These are phyloP conservation scores for Debaryomyces tyrocola DNA, from an alignment of 805 yeast genomes.

Conservation along the genomic window DNA sequence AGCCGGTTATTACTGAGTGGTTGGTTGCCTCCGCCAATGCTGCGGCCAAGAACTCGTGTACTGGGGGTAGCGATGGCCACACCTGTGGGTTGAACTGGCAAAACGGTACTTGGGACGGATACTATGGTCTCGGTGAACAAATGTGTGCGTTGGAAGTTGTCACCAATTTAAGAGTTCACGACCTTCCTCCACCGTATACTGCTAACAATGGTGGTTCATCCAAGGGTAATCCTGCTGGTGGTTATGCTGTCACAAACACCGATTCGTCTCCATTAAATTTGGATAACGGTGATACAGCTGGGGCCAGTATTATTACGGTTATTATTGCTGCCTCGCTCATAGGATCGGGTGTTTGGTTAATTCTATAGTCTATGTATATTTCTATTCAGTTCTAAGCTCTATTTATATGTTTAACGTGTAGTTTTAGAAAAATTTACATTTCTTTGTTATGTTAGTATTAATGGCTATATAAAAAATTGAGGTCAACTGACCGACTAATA, in stretches of 20 bases:
- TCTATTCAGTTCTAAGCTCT: neutral
- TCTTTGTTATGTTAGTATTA: too few relatives aligned
- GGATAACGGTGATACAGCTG: constrained; percentile 66
- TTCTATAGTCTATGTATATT: constrained; percentile 20
- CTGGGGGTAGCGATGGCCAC: constrained; percentile 72
- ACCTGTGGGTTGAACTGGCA: constrained; percentile 79
- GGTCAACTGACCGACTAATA: neutral
- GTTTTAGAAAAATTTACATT: neutral
- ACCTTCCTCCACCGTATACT: constrained; percentile 61
- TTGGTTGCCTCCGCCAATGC: constrained; percentile 47
- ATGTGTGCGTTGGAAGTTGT: constrained; percentile 70
- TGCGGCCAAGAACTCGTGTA: constrained; percentile 63
- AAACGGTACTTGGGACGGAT: constrained; percentile 53
- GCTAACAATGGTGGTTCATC: constrained; percentile 69
- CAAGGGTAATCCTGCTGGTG: constrained; percentile 66
- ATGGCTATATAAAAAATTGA: neutral
- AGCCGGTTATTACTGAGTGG: constrained; percentile 44
- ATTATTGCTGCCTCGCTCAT: constrained; percentile 49
- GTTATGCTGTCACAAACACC: constrained; percentile 44
- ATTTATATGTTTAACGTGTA: neutral
- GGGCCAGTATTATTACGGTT: constrained; percentile 88
- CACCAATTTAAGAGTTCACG: constrained; percentile 41
- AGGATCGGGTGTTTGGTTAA: constrained; percentile 46
- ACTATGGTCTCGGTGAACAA: constrained; percentile 78
- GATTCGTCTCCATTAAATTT: constrained; percentile 43